phyloP scores from a whole-genome alignment of 495 filamentous ascomycete genomes.

The Tuber calosporum region DNA sequence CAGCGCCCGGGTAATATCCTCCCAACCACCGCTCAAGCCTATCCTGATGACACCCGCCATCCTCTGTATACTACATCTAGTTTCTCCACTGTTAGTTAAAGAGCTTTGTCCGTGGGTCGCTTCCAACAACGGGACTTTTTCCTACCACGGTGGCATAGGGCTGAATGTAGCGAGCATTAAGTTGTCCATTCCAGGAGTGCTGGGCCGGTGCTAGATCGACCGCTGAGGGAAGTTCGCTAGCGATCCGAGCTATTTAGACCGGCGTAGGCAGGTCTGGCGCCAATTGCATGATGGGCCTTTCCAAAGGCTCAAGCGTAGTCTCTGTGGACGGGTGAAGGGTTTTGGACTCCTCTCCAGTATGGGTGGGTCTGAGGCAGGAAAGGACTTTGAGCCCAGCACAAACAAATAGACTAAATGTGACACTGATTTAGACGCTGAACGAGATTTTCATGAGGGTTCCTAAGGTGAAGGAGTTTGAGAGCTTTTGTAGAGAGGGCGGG shows the following conservation, averaged over 20 bases:
- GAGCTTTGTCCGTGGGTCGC: neutral
- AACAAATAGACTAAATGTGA: neutral
- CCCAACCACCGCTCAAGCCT: neutral
- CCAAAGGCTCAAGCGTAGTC: neutral
- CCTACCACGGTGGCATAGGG: neutral
- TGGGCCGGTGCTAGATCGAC: neutral
- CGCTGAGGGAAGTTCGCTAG: neutral
- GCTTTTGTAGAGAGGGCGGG: neutral
- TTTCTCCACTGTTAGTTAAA: neutral
- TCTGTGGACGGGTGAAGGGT: neutral
- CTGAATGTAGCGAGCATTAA: neutral
- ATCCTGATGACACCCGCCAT: neutral
- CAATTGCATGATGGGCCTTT: neutral
- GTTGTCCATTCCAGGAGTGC: neutral
- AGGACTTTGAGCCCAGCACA: neutral
- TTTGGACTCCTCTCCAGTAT: neutral
- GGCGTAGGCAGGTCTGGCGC: neutral
- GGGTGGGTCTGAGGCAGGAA: neutral
- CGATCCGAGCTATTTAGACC: neutral
- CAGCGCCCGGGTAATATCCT: neutral
- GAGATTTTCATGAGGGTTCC: neutral
- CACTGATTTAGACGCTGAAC: neutral
- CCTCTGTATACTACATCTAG: neutral
- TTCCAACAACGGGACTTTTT: neutral
- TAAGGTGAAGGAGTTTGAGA: neutral